Evolutionary conservation across 1,284 basidiomycete genomes (phyloP), one percentile per base, ranked within the genome.

Genomic region (Puccinia coronata): DNA sequence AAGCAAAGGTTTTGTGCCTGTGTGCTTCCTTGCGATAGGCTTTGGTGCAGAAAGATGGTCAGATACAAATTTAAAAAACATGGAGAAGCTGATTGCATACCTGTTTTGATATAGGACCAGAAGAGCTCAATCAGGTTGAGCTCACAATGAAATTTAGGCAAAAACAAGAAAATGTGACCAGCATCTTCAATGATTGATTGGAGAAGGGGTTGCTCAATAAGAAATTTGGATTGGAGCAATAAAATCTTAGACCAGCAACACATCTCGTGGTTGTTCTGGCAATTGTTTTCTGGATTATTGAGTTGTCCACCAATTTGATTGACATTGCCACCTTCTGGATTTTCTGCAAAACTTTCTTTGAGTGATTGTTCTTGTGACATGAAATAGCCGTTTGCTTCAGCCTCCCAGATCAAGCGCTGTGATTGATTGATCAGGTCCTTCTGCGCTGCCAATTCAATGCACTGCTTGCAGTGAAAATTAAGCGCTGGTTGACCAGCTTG

Each of bases 111-210:
- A 16, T 43, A 43, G 6, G 43, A 43, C 43, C 43, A 43, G 16
- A 43, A 43, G 8, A 43, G 43, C 61, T 67, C 74, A n/a, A 77
- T 77, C 11, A 34, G 74, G 36, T 77, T 77, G 14, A 77, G 74
- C n/a, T 77, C 43, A 34, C 67, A 69, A 11, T 63, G 59, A 34
- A 77, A 65, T 12, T 77, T 77, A 8, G 61, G 57, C 8, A 77
- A 53, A 43, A 77, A 77, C 2, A 75, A 11, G n/a, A 43, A 71
- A 18, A 53, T 16, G 53, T 71, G 69, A 5, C 47, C 69, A 8
- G 69, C 69, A 51, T 71, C 69, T 49, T 71, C 69, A 53, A 71
- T 53, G 47, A 53, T 71, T 20, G 28, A 9, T 53, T 71, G 43
- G 2, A 71, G 47, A 0, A 71, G 47, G 9, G 69, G 69, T 34